Percentiles rank a stretch among this genome's conserved stretches.
Evolutionary conservation across 1,284 basidiomycete genomes (phyloP).

Genomic region (Cutaneotrichosporon spelunceum): DNA sequence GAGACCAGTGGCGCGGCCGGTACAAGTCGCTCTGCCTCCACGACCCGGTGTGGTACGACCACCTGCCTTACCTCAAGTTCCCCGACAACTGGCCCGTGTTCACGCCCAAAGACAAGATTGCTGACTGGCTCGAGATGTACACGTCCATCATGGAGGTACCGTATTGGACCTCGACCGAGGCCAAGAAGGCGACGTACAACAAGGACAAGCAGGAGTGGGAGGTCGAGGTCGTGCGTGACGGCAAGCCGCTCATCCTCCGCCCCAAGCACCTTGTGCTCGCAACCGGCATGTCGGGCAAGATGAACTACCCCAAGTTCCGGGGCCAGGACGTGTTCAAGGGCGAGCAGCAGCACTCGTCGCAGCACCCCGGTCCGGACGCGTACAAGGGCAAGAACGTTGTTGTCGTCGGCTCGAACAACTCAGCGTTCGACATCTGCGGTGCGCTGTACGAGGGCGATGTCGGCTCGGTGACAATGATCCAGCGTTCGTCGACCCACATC

Average conservation of each 20-base stretch:
- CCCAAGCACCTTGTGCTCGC: slow-evolving; percentile 43
- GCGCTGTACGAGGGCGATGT: slow-evolving; percentile 51
- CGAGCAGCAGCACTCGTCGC: slow-evolving; percentile 56
- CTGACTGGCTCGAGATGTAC: slow-evolving; percentile 42
- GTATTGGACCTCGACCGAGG: slow-evolving; percentile 52
- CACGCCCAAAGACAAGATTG: slow-evolving; percentile 55
- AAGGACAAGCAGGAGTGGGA: slow-evolving; percentile 52
- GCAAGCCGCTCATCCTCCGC: slow-evolving; percentile 54
- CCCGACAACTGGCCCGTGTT: slow-evolving; percentile 60
- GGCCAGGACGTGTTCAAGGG: slow-evolving; percentile 58
- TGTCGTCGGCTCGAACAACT: slow-evolving; percentile 26
- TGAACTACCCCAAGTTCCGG: slow-evolving; percentile 21
- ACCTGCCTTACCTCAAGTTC: slow-evolving; percentile 54
- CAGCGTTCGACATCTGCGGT: slow-evolving; percentile 23
- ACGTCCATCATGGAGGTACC: slow-evolving; percentile 37
- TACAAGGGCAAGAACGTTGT: slow-evolving; percentile 53
- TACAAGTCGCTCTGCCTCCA: slow-evolving; percentile 62
- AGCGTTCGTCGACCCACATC: slow-evolving; percentile 53
- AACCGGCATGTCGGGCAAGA: slow-evolving; percentile 25
- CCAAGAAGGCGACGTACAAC: slow-evolving; percentile 53
- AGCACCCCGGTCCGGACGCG: slow-evolving; percentile 52
- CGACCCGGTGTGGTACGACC: slow-evolving; percentile 56
- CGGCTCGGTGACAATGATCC: slow-evolving; percentile 43
- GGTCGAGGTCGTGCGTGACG: slow-evolving; percentile 53
- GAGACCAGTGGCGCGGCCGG: slow-evolving; percentile 53